Evolutionary conservation across 768 basidiomycete species (phyloP), one percentile per base, ranked within the genome.

Genomic region (Rubroboletus satanas): DNA sequence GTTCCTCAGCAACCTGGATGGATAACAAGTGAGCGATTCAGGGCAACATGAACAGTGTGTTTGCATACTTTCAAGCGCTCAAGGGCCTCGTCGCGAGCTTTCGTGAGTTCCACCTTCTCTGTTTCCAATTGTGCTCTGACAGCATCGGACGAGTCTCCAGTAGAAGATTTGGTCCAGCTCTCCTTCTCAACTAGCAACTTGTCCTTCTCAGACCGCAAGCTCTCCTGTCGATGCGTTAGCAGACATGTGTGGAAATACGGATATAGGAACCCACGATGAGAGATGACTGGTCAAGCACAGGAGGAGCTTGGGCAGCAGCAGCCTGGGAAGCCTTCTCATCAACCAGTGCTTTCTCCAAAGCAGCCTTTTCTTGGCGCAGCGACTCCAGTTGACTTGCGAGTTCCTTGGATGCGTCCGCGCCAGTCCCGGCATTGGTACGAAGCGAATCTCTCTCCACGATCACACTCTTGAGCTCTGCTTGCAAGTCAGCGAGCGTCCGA

Each of bases 131-230:
- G 67, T 14, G 61, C 56, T 49, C 74, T 77, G 31, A 65, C 63
- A 35, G 70, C 66, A 14, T 75, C 73, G 4, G 74, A 54, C 5
- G 65, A 62, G 1, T 59, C 60, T 18, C 63, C 53, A 7, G 54
- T 35, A 45, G 58, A 56, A 2, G 72, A 31, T n/a, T 70, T 52
- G 35, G 55, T 65, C 51, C 68, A 58, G 21, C 71, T 69, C 52
- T 78, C 77, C 63, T 83, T 87, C 63, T 87, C 87, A 0, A 75
- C 77, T 28, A 85, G 71, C 17, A 90, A 70, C 47, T 73, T 76
- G 62, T 88, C 87, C 47, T 82, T 76, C 68, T 92, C 84, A 42
- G 78, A 75, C 51, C 70, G 75, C 28, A 90, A 67, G 44, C 75
- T 59, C 49, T 78, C 73, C 86, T 89, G 37, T 36, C 17, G 41